Percentiles rank a stretch among this genome's conserved stretches.
Evolutionary conservation across 768 basidiomycete species (phyloP).

Genomic region (Dacryopinax spathularia): DNA sequence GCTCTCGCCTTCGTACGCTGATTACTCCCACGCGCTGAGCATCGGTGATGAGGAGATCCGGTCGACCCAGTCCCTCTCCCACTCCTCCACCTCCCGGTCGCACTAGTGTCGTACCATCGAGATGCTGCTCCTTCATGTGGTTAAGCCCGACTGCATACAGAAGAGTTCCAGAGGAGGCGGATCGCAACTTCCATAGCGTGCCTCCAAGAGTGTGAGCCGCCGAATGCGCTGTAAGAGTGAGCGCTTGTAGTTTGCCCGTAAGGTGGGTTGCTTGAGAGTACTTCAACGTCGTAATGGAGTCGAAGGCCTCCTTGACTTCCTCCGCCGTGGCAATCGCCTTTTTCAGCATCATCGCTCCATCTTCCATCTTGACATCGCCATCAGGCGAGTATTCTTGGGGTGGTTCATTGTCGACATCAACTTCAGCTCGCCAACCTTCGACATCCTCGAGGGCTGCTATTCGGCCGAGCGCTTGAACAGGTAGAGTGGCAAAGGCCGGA

Average conservation of each 20-base stretch:
- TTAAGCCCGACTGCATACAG: slow-evolving; percentile 91
- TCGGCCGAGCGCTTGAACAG: slow-evolving; percentile 88
- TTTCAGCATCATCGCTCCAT: slow-evolving; percentile 16
- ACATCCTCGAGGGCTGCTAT: slow-evolving; percentile 83
- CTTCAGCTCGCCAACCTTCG: slow-evolving; percentile 63
- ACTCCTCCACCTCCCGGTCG: slow-evolving; percentile 49
- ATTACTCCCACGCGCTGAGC: slow-evolving; percentile 71
- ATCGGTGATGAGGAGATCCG: slow-evolving; percentile 88
- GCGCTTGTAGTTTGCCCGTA: slow-evolving; percentile 81
- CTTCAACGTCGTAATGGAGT: slow-evolving; percentile 76
- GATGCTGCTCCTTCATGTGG: slow-evolving; percentile 88
- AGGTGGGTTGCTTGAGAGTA: slow-evolving; percentile 94
- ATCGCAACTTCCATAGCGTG: slow-evolving; percentile 97
- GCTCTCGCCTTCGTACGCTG: slow-evolving; percentile 75
- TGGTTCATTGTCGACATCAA: slow-evolving; percentile 42
- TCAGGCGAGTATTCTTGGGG: slow-evolving; percentile 15
- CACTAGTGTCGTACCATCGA: slow-evolving; percentile 84
- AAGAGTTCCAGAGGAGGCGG: slow-evolving; percentile 88
- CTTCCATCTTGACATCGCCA: slow-evolving; percentile 18
- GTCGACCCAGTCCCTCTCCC: slow-evolving; percentile 74
- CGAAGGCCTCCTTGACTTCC: slow-evolving; percentile 87
- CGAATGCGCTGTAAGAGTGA: slow-evolving; percentile 89
- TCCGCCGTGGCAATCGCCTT: slow-evolving; percentile 56
- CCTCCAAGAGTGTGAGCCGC: slow-evolving; percentile 93
- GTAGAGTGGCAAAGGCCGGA: slow-evolving; percentile 85